Evolutionary conservation across 257 asterid genomes (phyloP), one percentile per base, ranked within the genome.

Genomic region (Sherardia arvensis): DNA sequence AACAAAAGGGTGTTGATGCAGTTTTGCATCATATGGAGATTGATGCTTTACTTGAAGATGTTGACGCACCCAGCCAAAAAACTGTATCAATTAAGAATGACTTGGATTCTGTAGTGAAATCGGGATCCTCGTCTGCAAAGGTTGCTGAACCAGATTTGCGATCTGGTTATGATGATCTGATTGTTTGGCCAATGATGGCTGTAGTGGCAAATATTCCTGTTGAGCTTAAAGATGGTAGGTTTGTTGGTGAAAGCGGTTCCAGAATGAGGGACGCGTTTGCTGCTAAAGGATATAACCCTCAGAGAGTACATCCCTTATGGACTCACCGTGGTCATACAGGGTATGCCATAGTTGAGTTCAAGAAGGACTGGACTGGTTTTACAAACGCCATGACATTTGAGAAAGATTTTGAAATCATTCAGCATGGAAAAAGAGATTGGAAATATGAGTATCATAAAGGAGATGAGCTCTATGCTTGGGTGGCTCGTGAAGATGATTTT

Each of bases 161-260:
- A 43, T 20, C 29, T 1, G 8, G 12, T 7, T 62, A 55, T 17
- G 88, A 84, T 43, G 90, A 86, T 69, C 84, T 60, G 71, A 78
- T 86, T 55, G 95, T 91, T 60, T 86, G 87, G 88, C 98, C 98
- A 62, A 88, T 91, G 91, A 88, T 80, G 87, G 95, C 85, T 55
- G 53, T 91, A 34, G 72, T 91, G 73, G 90, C 88, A 66, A 91
- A 91, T 73, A 58, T 88, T 61, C 92, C 87, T 10, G 71, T 78
- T 67, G 82, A 79, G 69, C 59, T 23, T 59, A 73, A 81, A 68
- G 68, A 76, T 67, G 97, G 89, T 25, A 79, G 59, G 62, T 78
- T 65, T 79, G 82, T 74, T 8, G 94, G 87, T 67, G 94, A 88
- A 5, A 79, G 90, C 72, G 90, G 96, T 53, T 71, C 77, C 32